phyloP scores from a whole-genome alignment of 768 basidiomycete species.

The Phlegmacium glaucopus region DNA sequence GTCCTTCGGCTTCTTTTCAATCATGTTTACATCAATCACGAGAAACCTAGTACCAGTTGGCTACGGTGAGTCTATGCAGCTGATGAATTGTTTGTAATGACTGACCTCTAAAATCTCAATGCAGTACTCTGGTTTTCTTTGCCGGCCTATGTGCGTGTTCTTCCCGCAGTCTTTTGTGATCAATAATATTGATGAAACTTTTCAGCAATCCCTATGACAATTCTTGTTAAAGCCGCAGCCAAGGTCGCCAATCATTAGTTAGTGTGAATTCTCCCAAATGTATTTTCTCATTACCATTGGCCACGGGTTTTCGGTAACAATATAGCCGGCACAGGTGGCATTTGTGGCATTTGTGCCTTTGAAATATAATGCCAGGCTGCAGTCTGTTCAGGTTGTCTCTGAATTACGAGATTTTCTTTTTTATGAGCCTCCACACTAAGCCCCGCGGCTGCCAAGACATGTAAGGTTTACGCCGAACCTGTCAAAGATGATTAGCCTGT shows the following conservation, averaged over 20 bases:
- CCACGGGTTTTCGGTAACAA: not conserved
- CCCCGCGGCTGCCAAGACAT: too few species aligned
- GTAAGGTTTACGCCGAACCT: too few species aligned
- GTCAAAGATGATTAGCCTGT: too few species aligned
- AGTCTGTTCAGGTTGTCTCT: too few species aligned
- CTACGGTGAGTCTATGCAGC: constrained; percentile 13
- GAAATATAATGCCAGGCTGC: too few species aligned
- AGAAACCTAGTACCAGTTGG: constrained; percentile 13
- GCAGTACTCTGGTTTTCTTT: constrained; percentile 13
- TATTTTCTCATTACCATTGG: too few species aligned
- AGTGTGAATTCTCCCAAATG: too few species aligned
- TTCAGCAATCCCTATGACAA: constrained; percentile 19
- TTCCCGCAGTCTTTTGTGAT: not conserved
- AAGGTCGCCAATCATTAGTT: constrained; percentile 2
- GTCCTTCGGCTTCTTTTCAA: constrained; percentile 18
- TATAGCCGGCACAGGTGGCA: too few species aligned
- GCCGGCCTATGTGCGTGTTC: constrained; percentile 17
- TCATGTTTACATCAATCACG: constrained; percentile 21
- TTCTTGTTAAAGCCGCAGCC: constrained; percentile 19
- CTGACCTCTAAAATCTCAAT: constrained; percentile 1
- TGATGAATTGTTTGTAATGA: not conserved
- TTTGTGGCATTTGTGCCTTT: too few species aligned
- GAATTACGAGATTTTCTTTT: too few species aligned
- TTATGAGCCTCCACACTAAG: too few species aligned
- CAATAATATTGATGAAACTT: not conserved